Conservation (phyloP, 345 rosid genomes). For the Ricinus communis region DNA sequence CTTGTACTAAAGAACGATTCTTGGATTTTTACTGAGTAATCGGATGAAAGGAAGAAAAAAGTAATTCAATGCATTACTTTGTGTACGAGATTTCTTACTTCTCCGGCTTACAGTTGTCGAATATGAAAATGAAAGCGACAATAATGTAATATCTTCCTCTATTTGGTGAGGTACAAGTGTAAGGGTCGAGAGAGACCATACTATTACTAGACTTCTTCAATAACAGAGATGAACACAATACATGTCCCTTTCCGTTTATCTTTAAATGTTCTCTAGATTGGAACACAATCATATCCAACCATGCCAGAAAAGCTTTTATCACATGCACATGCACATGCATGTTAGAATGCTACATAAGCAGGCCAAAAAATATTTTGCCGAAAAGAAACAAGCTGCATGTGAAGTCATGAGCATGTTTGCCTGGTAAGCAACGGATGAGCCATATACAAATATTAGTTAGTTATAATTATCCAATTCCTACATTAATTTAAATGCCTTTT, state of each 20-base stretch:
- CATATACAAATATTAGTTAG: neutral
- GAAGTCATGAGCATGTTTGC: conserved; percentile 3
- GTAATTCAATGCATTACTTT: too few species aligned
- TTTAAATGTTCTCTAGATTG: neutral
- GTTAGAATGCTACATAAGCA: neutral
- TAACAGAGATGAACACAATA: neutral
- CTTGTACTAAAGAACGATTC: too few species aligned
- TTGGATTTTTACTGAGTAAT: neutral
- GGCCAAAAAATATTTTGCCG: neutral
- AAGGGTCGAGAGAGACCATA: too few species aligned
- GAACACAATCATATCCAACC: conserved; percentile 5
- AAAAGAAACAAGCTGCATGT: conserved; percentile 7
- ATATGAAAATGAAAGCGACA: neutral
- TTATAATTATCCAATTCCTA: neutral
- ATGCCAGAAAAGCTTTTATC: conserved; percentile 4
- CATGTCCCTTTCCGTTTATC: neutral
- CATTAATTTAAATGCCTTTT: neutral
- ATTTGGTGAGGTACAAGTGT: neutral
- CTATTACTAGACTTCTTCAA: neutral
- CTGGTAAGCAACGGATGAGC: neutral
- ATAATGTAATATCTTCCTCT: too few species aligned
- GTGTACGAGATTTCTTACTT: too few species aligned
- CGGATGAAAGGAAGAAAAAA: too few species aligned
- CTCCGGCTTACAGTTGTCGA: too few species aligned
- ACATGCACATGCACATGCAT: neutral